phyloP scores from a whole-genome alignment of 2,329 filamentous ascomycete species.

The Fusarium sp. region DNA sequence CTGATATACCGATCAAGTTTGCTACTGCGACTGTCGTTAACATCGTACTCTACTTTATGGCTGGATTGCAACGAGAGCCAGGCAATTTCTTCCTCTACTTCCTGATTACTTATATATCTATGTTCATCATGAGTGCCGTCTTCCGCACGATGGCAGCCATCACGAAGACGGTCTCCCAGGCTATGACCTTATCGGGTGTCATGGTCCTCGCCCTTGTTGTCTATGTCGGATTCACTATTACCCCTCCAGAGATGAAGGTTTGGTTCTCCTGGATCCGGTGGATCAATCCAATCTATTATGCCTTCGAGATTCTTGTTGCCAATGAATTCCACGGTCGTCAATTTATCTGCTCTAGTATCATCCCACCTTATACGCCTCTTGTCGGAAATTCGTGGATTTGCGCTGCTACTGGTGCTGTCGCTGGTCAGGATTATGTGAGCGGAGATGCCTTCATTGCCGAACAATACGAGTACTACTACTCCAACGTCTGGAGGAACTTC shows the following conservation, averaged over 20 bases:
- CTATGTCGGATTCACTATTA: slow-evolving; percentile 40
- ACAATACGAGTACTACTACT: slow-evolving; percentile 66
- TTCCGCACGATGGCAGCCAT: slow-evolving; percentile 79
- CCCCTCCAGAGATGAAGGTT: slow-evolving; percentile 56
- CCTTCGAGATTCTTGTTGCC: slow-evolving; percentile 75
- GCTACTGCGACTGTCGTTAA: slow-evolving; percentile 61
- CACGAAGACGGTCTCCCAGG: slow-evolving; percentile 71
- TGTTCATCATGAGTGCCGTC: slow-evolving; percentile 78
- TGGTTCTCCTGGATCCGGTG: slow-evolving; percentile 76
- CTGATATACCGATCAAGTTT: slow-evolving; percentile 69
- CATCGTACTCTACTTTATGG: slow-evolving; percentile 66
- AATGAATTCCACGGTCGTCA: slow-evolving; percentile 74
- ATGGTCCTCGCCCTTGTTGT: slow-evolving; percentile 65
- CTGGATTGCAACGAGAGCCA: slow-evolving; percentile 64
- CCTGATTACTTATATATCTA: slow-evolving; percentile 74
- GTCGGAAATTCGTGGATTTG: slow-evolving; percentile 62
- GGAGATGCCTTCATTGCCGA: slow-evolving; percentile 69
- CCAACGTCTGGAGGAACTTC: slow-evolving; percentile 73
- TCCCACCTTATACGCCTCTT: slow-evolving; percentile 58
- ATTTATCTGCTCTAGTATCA: slow-evolving; percentile 64
- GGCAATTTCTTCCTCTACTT: slow-evolving; percentile 81
- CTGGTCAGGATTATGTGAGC: slow-evolving; percentile 63
- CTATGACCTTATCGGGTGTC: slow-evolving; percentile 62
- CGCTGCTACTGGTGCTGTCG: slow-evolving; percentile 61
- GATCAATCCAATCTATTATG: slow-evolving; percentile 78